phyloP scores from a whole-genome alignment of 352 stramenopile species.

The Peronospora farinosa region DNA sequence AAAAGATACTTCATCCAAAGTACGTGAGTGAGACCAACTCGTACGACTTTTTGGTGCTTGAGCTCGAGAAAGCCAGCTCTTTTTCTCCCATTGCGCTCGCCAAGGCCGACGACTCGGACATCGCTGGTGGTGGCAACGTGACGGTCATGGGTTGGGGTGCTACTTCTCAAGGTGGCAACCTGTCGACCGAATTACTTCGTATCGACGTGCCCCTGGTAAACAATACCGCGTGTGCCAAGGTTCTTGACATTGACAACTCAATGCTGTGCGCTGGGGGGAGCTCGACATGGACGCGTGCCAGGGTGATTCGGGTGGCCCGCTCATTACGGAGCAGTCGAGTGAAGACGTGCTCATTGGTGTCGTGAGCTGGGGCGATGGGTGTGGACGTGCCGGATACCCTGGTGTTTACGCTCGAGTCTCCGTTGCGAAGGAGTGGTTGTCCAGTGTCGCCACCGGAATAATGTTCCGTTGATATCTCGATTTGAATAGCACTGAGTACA shows the following conservation, averaged over 20 bases:
- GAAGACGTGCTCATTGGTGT: conserved; percentile 42
- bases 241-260: conserved; percentile 26
- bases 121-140: conserved; percentile 19
- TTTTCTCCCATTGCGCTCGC: conserved; percentile 33
- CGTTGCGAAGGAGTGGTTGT: conserved; percentile 24
- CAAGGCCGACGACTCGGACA: conserved; percentile 25
- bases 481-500: no score
- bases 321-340: conserved; percentile 20
- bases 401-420: conserved; percentile 55
- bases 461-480: conserved; percentile 27
- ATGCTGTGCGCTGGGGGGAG: conserved; percentile 61
- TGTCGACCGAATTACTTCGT: conserved; percentile 33
- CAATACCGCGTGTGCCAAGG: conserved; percentile 34
- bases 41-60: conserved; percentile 55
- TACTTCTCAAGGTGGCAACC: conserved; percentile 13
- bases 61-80: conserved; percentile 36
- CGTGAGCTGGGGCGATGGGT: conserved; percentile 58
- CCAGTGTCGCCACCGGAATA: conserved; percentile 7
- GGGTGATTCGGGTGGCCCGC: conserved; percentile 43
- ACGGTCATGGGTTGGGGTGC: conserved; percentile 44
- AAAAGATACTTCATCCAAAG: conserved; percentile 44
- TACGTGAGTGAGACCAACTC: conserved; percentile 32
- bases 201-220: conserved; percentile 46
- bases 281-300: conserved; percentile 52
- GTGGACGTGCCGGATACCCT: conserved; percentile 29